A percentile compares a stretch with the other conserved stretches of the same genome.
These are phyloP conservation scores for Ceratorhiza oryzae-sativae DNA, from an alignment of 1,284 basidiomycete species.

Conservation along the genomic window DNA sequence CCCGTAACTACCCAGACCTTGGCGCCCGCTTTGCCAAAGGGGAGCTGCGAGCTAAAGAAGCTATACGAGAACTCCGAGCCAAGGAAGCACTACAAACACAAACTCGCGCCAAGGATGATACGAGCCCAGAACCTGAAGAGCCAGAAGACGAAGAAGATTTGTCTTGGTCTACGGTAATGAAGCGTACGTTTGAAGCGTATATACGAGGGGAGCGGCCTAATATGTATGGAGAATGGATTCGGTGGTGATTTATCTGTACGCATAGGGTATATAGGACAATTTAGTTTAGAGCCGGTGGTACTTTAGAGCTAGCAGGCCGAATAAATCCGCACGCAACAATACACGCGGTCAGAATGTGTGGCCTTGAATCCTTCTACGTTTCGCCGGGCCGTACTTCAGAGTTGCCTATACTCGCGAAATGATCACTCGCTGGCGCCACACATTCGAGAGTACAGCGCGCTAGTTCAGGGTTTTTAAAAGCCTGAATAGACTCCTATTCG, in stretches of 20 bases:
- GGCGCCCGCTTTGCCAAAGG: constrained; percentile 78
- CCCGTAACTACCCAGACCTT: constrained; percentile 90
- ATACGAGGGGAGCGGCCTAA: background rate
- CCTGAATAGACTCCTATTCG: too few relatives aligned
- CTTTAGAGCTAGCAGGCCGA: too few relatives aligned
- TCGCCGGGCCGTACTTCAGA: too few relatives aligned
- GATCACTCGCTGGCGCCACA: too few relatives aligned
- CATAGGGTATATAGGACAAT: background rate
- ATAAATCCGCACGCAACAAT: too few relatives aligned
- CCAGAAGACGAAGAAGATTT: background rate
- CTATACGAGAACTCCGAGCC: constrained; percentile 46
- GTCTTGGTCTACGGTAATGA: constrained; percentile 6
- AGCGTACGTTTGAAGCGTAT: background rate
- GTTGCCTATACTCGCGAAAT: too few relatives aligned
- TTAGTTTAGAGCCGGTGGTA: too few relatives aligned
- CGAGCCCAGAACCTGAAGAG: background rate
- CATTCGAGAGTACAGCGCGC: too few relatives aligned
- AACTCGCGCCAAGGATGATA: background rate
- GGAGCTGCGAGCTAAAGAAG: constrained; percentile 61
- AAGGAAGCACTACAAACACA: constrained; percentile 49
- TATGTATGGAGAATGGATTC: background rate
- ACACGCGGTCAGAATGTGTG: too few relatives aligned
- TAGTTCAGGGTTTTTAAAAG: too few relatives aligned
- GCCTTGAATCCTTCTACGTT: too few relatives aligned
- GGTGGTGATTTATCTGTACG: background rate